phyloP scores from a whole-genome alignment of 176 grass and related monocot genomes.

The Pharus latifolius region DNA sequence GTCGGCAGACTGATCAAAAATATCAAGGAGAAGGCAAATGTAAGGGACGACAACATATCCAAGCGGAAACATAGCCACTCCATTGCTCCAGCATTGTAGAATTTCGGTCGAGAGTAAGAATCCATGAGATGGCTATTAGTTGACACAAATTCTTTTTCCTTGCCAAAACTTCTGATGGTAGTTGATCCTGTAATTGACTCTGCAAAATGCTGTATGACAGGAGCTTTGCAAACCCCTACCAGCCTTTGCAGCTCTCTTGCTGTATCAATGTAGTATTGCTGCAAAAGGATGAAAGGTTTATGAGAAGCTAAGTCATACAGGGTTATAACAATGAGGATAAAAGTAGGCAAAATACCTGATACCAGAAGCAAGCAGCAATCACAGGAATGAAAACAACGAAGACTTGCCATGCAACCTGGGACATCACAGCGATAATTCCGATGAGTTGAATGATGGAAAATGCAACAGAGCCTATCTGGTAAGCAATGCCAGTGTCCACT shows the following conservation, averaged over 20 bases:
- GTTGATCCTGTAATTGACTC: slow-evolving; percentile 37
- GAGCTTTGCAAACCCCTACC: slow-evolving; percentile 27
- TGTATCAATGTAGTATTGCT: slow-evolving; percentile 40
- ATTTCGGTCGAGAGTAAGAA: slow-evolving; percentile 32
- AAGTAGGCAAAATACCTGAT: slow-evolving; percentile 23
- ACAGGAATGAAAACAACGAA: slow-evolving; percentile 30
- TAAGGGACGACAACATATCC: slow-evolving; percentile 33
- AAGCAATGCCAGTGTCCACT: slow-evolving; percentile 8
- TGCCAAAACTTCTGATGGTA: slow-evolving; percentile 40
- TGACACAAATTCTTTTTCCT: slow-evolving; percentile 15
- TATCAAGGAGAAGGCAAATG: slow-evolving; percentile 36
- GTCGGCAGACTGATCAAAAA: slow-evolving; percentile 16
- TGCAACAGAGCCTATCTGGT: not conserved
- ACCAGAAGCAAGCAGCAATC: slow-evolving; percentile 22
- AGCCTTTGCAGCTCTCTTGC: slow-evolving; percentile 28
- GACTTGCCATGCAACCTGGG: slow-evolving; percentile 25
- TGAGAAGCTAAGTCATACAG: too few species aligned
- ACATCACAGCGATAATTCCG: slow-evolving; percentile 35
- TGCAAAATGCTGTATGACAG: slow-evolving; percentile 36
- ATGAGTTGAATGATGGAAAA: slow-evolving; percentile 22
- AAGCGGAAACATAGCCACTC: slow-evolving; percentile 37
- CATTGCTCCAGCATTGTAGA: slow-evolving; percentile 20
- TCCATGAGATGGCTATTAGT: slow-evolving; percentile 23
- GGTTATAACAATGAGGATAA: too few species aligned
- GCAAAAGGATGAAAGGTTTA: not conserved